Evolutionary conservation across 2,329 filamentous ascomycete genomes (phyloP), one percentile per base, ranked within the genome.

Genomic region (Ophiostoma himal-ulmi): DNA sequence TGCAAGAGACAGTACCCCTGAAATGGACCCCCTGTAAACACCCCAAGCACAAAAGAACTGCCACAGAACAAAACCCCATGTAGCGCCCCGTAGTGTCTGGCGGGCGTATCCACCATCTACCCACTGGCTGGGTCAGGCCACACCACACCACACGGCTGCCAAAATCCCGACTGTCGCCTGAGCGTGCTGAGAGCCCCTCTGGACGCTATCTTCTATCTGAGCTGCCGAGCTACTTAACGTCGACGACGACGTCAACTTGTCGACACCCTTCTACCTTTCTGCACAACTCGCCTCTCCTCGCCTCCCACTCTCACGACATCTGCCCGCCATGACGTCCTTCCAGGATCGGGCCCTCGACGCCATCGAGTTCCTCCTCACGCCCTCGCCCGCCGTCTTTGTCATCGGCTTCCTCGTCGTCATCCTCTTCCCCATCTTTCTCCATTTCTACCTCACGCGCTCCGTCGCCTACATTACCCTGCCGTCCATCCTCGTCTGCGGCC

Each of bases 401-500:
- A 78, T 94, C 77, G 91, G 93, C 17, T 76, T 91, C 26, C 74
- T 92, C 70, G 82, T 97, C 76, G 87, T 91, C 72, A 78, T 97
- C 74, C 79, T 89, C 70, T 82, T 91, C 37, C 95, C 95, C 26
- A 77, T 96, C 69, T 77, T 96, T 70, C 83, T 97, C 67, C 95
- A 98, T 82, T 78, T 87, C 71, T 82, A 90, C 77, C 85, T 97
- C 77, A 88, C 93, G 78, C 86, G 86, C 70, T 84, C 87, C 68
- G 85, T 86, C 54, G 85, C 88, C 17, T 89, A 91, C 76, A 87
- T 87, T 52, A 84, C 83, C 17, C 85, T 91, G 36, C 93, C 94
- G 68, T 90, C 90, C 8, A 88, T 98, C 72, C 83, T 97, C 11
- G 86, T 97, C 62, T 79, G 94, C 67, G 95, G 95, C 0, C 93